Conservation (phyloP, 2,329 filamentous ascomycete species). For the Pyricularia pennisetigena region DNA sequence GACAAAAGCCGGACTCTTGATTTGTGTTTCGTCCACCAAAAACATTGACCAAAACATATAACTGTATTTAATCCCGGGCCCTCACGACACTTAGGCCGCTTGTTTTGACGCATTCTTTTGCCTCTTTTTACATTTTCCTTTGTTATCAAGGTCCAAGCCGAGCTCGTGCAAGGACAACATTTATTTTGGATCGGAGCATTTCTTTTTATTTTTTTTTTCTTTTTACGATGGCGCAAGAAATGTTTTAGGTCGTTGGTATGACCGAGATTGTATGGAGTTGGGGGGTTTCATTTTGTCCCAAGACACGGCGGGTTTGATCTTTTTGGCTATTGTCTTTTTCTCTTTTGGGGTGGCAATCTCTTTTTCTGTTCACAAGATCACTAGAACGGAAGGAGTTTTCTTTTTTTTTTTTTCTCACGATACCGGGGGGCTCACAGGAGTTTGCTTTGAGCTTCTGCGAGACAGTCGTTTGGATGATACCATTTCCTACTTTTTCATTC, state of each 20-base stretch:
- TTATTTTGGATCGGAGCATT: not conserved
- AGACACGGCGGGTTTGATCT: not conserved
- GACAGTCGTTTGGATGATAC: slow-evolving; percentile 2
- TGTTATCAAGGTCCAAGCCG: not conserved
- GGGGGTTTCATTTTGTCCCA: not conserved
- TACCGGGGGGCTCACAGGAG: not conserved
- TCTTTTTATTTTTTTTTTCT: not conserved
- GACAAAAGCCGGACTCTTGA: slow-evolving; percentile 5
- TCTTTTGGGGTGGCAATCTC: not conserved
- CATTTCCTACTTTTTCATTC: not conserved
- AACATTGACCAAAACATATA: slow-evolving; percentile 1
- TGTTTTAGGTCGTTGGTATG: not conserved
- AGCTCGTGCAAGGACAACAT: not conserved
- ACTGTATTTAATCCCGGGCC: slow-evolving; percentile 4
- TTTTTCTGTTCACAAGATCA: not conserved
- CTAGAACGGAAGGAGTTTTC: not conserved
- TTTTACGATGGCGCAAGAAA: not conserved
- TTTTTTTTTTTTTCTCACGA: not conserved
- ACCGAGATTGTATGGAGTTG: slow-evolving; percentile 1
- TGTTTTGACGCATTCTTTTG: not conserved
- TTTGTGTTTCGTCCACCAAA: not conserved
- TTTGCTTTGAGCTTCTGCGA: not conserved
- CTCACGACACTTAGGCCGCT: not conserved
- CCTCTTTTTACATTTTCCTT: not conserved
- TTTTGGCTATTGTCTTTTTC: not conserved